Evolutionary conservation across 768 basidiomycete species (phyloP), one percentile per base, ranked within the genome.

Genomic region (Megacollybia marginata): DNA sequence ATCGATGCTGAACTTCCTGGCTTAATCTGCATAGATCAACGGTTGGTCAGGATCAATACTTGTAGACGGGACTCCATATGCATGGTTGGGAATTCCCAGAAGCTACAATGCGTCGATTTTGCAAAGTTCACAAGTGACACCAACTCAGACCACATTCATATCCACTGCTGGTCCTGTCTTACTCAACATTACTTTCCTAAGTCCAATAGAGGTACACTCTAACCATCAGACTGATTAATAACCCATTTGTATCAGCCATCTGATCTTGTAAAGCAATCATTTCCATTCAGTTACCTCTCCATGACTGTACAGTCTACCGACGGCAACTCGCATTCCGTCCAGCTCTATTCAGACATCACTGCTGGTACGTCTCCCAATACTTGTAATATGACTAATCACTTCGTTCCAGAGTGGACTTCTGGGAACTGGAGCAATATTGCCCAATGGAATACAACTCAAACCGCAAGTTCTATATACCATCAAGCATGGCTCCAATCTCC

Each of bases 331-430:
- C 66, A 68, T 50, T 32, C 33, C n/a, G 55, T 65, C 10, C 56
- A 64, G 46, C 42, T 67, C 9, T 68, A 68, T 48, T 54, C 59
- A 2, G 62, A 66, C 42, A 59, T 64, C n/a, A 57, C 51, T 38
- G 54, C 52, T 31, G 62, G 65, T 66, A 48, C 19, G 54, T 33
- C 7, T 15, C 15, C 19, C 38, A 40, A 15, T 40, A 15, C 42
- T 16, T 18, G 44, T 28, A 19, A 18, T n/a, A 2, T 5, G 5
- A 15, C 4, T 42, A 20, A 19, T 33, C 46, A 16, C 2, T 13
- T 43, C 32, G 23, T 48, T 28, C 2, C 23, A 54, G 53, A 48
- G 33, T 54, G 53, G 53, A 34, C 48, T 13, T 48, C 50, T 8
- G 46, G 46, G 12, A 45, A 52, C 31, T 3, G 7, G 19, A 6